Percentiles rank a stretch among this genome's conserved stretches.
phyloP scores from a whole-genome alignment of 768 basidiomycete genomes.

The Floccularia luteovirens region DNA sequence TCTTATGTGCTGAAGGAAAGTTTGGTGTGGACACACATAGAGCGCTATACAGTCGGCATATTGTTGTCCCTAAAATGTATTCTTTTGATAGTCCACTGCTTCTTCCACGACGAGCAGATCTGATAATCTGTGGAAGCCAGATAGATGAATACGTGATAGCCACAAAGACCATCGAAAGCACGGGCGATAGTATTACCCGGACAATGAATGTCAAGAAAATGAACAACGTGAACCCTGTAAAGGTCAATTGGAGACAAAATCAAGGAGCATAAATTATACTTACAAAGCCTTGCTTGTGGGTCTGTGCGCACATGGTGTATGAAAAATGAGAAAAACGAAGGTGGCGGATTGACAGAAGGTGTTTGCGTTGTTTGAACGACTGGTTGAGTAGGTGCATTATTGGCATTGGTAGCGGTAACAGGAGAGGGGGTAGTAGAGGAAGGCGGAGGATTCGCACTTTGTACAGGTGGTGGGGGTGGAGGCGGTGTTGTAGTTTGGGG shows the following conservation, averaged over 20 bases:
- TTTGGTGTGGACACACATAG: slow-evolving; percentile 56
- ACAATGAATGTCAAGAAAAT: slow-evolving; percentile 67
- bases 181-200: slow-evolving; percentile 63
- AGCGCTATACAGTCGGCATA: slow-evolving; percentile 61
- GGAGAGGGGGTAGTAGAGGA: background rate
- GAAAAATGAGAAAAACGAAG: slow-evolving; percentile 42
- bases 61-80: slow-evolving; percentile 73
- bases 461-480: background rate
- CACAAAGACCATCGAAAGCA: slow-evolving; percentile 59
- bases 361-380: slow-evolving; percentile 14
- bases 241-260: background rate
- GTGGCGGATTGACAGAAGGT: slow-evolving; percentile 14
- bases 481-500: slow-evolving; percentile 5
- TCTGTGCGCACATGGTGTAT: slow-evolving; percentile 57
- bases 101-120: slow-evolving; percentile 66
- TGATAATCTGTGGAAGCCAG: slow-evolving; percentile 82
- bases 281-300: slow-evolving; percentile 68
- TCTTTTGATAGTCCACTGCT: slow-evolving; percentile 58
- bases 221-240: slow-evolving; percentile 57
- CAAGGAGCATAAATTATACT: slow-evolving; percentile 12
- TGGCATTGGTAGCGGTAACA: slow-evolving; percentile 4
- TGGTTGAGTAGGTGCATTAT: slow-evolving; percentile 8
- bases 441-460: background rate
- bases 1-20: too few species aligned
- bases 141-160: slow-evolving; percentile 66